Evolutionary conservation across 2,329 filamentous ascomycete species (phyloP).

Genomic region (Zymoseptoria brevis): DNA sequence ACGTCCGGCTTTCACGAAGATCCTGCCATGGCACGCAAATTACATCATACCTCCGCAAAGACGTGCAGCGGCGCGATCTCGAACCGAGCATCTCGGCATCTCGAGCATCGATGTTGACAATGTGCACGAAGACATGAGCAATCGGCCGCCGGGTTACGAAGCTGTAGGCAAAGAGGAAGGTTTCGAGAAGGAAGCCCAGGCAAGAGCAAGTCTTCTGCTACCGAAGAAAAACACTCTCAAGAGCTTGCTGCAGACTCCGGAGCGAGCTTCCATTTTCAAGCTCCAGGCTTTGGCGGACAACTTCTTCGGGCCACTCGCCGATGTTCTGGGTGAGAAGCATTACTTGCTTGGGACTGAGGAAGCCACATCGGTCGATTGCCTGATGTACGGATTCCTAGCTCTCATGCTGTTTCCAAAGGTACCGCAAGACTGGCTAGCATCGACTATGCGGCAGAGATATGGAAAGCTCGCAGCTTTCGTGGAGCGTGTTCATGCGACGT

Average conservation of each 20-base stretch:
- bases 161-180: conserved; percentile 23
- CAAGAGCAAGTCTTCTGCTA: conserved; percentile 43
- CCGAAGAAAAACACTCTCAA: conserved; percentile 52
- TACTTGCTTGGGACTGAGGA: conserved; percentile 48
- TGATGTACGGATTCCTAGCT: conserved; percentile 71
- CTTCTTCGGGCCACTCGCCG: conserved; percentile 63
- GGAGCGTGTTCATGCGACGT: conserved; percentile 25
- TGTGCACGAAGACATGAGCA: conserved; percentile 32
- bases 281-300: conserved; percentile 64
- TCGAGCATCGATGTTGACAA: conserved; percentile 40
- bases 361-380: conserved; percentile 65
- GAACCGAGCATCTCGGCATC: conserved; percentile 50
- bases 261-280: conserved; percentile 65
- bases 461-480: conserved; percentile 33
- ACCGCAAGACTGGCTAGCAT: conserved; percentile 55
- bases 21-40: conserved; percentile 79
- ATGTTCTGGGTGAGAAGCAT: conserved; percentile 48
- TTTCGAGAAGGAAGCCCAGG: conserved; percentile 28
- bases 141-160: conserved; percentile 23
- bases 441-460: conserved; percentile 47
- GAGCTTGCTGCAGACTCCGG: conserved; percentile 55
- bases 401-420: conserved; percentile 59
- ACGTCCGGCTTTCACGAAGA: conserved; percentile 67
- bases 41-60: conserved; percentile 74
- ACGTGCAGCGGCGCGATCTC: conserved; percentile 59